Base-by-base conservation (phyloP, 192 early-diverging fungal genomes). In the Rhizophagus sp. region DNA sequence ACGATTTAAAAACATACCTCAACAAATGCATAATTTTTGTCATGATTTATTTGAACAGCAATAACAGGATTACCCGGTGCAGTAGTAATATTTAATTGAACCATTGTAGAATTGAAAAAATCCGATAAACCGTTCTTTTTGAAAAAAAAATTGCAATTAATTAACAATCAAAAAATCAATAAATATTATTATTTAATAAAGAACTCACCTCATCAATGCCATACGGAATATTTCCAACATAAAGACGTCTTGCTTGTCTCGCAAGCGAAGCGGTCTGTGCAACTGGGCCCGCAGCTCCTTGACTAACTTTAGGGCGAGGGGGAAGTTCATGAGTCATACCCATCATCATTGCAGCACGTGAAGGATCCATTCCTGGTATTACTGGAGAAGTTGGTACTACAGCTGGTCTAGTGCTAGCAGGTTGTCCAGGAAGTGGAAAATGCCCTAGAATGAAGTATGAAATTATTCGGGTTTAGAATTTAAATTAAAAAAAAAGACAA, bases 1-100 rank as follows among this genome's bases (percentile, higher is more conserved):
- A 7, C 11, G 44, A 47, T 47, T 57, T 22, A 57, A 22, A n/a
- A 22, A 69, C 64, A 62, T 89, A 96, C 95, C 81, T 99, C 97
- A 24, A 97, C 90, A 90, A 98, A 98, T 19, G 97, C 96, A 87
- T 96, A 98, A 80, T 94, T 94, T 83, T 96, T 96, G n/a, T 98
- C 97, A 52, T 90, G 88, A 82, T 97, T 96, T 64, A 98, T 94
- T 82, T 97, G 95, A 24, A 94, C 93, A 41, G 91, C 88, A 22
- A 93, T 86, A 22, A 96, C 94, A 0, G 94, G 92, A 62, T 88
- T 67, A 44, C 92, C 93, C 10, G 93, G 80, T 17, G 89, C 84
- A n/a, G 90, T 88, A 57, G 92, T 92, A 44, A 95, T 83, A 80
- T 92, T 91, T 75, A 93, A 86, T 79, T 93, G 89, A 52, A 90